These are phyloP conservation scores for Lecanosticta acicola DNA, from an alignment of 2,329 filamentous ascomycete genomes.

Conservation along the genomic window DNA sequence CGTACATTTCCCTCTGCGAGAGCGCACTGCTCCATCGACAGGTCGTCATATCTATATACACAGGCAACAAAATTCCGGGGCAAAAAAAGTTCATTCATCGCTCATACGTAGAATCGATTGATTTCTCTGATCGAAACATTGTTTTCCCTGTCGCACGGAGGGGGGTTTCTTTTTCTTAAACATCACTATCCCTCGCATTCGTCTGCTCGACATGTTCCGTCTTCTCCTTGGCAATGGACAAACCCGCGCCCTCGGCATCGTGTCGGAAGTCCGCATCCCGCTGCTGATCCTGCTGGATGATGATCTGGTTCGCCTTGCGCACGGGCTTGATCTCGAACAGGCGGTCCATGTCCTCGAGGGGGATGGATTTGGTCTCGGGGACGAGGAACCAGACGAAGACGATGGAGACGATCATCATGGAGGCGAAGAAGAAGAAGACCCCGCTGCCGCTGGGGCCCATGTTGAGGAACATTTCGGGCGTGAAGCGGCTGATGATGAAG, in stretches of 20 bases:
- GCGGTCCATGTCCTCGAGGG: constrained; percentile 44
- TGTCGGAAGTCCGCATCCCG: constrained; percentile 40
- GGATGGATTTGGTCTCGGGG: constrained; percentile 41
- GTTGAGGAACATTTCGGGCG: constrained; percentile 54
- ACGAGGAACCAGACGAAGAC: constrained; percentile 43
- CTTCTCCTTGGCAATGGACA: constrained; percentile 36
- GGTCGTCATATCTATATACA: too few relatives aligned
- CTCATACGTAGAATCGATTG: too few relatives aligned
- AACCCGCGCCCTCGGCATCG: constrained; percentile 35
- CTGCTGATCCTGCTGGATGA: constrained; percentile 36
- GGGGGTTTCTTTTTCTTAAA: too few relatives aligned
- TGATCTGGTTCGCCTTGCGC: constrained; percentile 35
- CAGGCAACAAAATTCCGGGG: too few relatives aligned
- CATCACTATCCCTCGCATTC: constrained; percentile 18
- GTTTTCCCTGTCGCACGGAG: too few relatives aligned
- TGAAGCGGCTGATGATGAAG: constrained; percentile 64
- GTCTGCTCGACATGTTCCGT: constrained; percentile 27
- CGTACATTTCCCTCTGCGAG: too few relatives aligned
- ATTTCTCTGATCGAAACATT: too few relatives aligned
- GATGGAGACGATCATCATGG: constrained; percentile 41
- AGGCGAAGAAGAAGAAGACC: constrained; percentile 44
- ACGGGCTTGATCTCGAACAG: constrained; percentile 43
- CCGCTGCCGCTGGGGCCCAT: constrained; percentile 39
- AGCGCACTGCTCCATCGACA: too few relatives aligned
- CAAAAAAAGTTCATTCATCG: too few relatives aligned